A percentile compares a stretch with the other conserved stretches of the same genome.
These are phyloP conservation scores for Dictyostelium purpureum DNA, from an alignment of 78 protist species.

Conservation along the genomic window DNA sequence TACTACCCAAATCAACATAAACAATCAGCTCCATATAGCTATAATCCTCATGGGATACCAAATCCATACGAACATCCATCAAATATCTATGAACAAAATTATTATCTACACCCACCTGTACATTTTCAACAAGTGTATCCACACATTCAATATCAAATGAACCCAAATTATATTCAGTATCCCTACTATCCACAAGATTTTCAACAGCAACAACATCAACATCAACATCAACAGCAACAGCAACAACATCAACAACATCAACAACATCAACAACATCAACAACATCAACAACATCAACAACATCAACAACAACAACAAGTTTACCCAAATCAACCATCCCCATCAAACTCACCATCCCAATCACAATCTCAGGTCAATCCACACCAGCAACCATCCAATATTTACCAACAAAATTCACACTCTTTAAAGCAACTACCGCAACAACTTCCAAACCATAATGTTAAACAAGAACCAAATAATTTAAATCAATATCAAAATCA, in stretches of 20 bases:
- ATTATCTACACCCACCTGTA: not conserved
- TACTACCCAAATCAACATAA: too few species aligned
- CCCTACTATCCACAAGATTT: not conserved
- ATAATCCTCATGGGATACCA: too few species aligned
- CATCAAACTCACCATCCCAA: not conserved
- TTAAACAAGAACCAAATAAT: too few species aligned
- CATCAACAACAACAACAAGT: not conserved
- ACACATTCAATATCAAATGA: not conserved
- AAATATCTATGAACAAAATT: not conserved
- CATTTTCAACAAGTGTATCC: not conserved
- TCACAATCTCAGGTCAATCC: not conserved
- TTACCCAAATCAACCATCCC: not conserved
- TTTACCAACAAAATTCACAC: too few species aligned
- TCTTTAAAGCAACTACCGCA: not conserved
- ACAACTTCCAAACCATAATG: not conserved
- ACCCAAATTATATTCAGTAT: not conserved
- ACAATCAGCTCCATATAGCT: too few species aligned
- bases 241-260: not conserved
- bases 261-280: not conserved
- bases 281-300: conserved; percentile 1
- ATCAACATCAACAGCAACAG: not conserved
- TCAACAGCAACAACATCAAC: not conserved
- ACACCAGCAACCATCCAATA: too few species aligned
- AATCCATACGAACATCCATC: not conserved
- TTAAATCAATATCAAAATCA: too few species aligned